phyloP scores from a whole-genome alignment of 1,284 basidiomycete genomes.

The Heimioporus punctisporus region DNA sequence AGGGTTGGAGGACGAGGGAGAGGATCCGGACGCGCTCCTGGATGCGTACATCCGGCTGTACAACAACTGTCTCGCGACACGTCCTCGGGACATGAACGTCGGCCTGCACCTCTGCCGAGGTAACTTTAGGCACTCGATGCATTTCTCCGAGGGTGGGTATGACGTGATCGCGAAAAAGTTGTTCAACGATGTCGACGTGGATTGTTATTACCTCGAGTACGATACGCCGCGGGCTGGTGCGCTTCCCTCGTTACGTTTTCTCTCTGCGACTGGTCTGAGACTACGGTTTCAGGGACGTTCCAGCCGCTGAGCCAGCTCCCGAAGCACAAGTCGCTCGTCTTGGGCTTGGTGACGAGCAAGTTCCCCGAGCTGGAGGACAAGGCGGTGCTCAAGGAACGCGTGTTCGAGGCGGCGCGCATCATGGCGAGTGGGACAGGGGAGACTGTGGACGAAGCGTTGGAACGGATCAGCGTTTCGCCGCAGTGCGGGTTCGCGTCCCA shows the following conservation, averaged over 20 bases:
- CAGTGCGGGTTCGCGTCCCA: constrained; percentile 80
- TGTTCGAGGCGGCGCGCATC: constrained; percentile 66
- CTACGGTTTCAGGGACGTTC: constrained; percentile 40
- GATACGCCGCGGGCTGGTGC: constrained; percentile 75
- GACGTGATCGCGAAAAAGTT: constrained; percentile 73
- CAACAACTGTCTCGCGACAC: constrained; percentile 62
- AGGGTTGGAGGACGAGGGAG: constrained; percentile 61
- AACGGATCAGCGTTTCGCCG: constrained; percentile 68
- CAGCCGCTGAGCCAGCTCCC: constrained; percentile 69
- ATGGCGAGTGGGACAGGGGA: constrained; percentile 49
- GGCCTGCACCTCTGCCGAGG: constrained; percentile 82
- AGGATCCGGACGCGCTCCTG: constrained; percentile 64
- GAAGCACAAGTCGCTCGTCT: constrained; percentile 65
- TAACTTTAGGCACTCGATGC: constrained; percentile 69
- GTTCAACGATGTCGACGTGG: constrained; percentile 77
- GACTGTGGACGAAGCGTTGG: constrained; percentile 56
- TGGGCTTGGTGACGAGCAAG: constrained; percentile 80
- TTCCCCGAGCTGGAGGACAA: constrained; percentile 65
- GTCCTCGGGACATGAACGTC: constrained; percentile 65
- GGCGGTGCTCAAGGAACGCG: constrained; percentile 56
- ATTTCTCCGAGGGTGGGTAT: constrained; percentile 78
- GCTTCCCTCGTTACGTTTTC: neutral
- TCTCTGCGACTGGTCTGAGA: neutral
- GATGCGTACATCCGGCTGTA: constrained; percentile 72
- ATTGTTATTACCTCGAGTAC: constrained; percentile 80